phyloP scores from a whole-genome alignment of 352 stramenopile species.

The Phytophthora quininea region DNA sequence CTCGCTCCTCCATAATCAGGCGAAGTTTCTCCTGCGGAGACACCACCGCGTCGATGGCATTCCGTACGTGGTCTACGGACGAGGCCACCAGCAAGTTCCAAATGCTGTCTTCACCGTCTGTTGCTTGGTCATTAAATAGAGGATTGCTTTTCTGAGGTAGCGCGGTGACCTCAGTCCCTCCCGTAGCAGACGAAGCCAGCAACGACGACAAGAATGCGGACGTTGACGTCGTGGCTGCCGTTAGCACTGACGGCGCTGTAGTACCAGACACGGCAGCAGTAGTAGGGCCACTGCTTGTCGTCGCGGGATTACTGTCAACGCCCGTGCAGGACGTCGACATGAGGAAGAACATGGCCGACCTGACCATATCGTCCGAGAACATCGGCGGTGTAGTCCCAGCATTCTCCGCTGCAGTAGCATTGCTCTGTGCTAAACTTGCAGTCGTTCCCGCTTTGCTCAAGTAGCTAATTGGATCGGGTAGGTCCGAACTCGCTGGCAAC shows the following conservation, averaged over 20 bases:
- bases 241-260: slow-evolving; percentile 1
- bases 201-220: slow-evolving; percentile 55
- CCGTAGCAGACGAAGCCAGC: slow-evolving; percentile 58
- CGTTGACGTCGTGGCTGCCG: slow-evolving; percentile 33
- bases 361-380: slow-evolving; percentile 71
- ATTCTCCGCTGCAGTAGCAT: neutral
- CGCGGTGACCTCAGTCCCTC: slow-evolving; percentile 11
- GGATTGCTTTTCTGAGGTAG: slow-evolving; percentile 41
- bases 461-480: slow-evolving; percentile 74
- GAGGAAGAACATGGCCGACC: slow-evolving; percentile 68
- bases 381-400: slow-evolving; percentile 11
- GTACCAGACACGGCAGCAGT: neutral
- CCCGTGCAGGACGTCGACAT: slow-evolving; percentile 61
- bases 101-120: slow-evolving; percentile 61
- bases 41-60: slow-evolving; percentile 45
- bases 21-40: slow-evolving; percentile 58
- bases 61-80: slow-evolving; percentile 72
- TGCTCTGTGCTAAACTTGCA: neutral
- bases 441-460: slow-evolving; percentile 31
- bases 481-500: slow-evolving; percentile 58
- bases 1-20: slow-evolving; percentile 67
- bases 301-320: slow-evolving; percentile 19
- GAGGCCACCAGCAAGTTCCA: slow-evolving; percentile 75
- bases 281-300: slow-evolving; percentile 1
- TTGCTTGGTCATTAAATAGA: slow-evolving; percentile 57